Conservation (phyloP, 345 rosid genomes). For the Geranium rotundifolium region DNA sequence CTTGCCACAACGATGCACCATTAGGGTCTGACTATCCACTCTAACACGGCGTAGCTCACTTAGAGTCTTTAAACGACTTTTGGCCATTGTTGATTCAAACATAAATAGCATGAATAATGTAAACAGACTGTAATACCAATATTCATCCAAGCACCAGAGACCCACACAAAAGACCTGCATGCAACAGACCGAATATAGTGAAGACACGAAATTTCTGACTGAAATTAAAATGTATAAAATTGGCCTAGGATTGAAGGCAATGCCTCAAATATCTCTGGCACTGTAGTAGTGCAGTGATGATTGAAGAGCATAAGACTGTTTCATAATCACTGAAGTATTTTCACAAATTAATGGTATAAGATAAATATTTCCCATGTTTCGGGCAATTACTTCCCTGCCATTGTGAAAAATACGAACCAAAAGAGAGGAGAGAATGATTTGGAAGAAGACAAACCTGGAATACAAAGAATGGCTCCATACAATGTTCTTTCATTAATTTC, state of each 20-base stretch:
- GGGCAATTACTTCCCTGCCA: no score
- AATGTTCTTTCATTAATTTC: constrained; percentile 94
- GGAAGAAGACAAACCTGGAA: constrained; percentile 58
- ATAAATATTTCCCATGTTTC: no score
- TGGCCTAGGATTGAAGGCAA: no score
- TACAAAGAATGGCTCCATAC: constrained; percentile 97
- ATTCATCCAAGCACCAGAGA: constrained; percentile 99
- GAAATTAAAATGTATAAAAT: background rate
- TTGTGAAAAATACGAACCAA: no score
- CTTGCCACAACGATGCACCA: constrained; percentile 96
- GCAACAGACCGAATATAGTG: background rate
- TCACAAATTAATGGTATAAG: no score
- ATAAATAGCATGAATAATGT: constrained; percentile 98
- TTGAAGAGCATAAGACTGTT: no score
- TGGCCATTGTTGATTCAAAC: constrained; percentile 99
- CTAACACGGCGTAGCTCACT: constrained; percentile 95
- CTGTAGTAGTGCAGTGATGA: no score
- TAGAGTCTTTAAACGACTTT: constrained; percentile 84
- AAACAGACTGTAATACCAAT: constrained; percentile 98
- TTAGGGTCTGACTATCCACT: constrained; percentile 77
- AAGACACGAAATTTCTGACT: constrained; percentile 3
- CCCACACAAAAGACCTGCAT: constrained; percentile 93
- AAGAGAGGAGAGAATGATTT: no score
- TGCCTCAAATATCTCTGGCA: no score
- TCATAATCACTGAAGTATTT: no score